Conservation (phyloP, 2,329 filamentous ascomycete species). For the Colletotrichum horii region DNA sequence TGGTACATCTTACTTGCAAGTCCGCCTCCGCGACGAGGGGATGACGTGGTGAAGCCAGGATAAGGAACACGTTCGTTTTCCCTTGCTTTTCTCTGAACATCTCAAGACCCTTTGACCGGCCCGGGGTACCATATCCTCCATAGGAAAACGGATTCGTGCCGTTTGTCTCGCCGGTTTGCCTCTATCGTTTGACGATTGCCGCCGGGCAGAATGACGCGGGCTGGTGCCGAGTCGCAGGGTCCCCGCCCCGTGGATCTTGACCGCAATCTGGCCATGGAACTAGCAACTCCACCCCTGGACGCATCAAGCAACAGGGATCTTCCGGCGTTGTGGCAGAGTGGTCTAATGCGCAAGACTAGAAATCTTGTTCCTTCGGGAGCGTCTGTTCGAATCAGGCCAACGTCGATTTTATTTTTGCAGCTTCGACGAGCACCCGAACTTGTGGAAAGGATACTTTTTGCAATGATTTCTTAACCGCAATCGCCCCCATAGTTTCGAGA, state of each 20-base stretch:
- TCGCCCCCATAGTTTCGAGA: rapidly evolving
- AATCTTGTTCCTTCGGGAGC: constrained; percentile 17
- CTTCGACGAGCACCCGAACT: not conserved
- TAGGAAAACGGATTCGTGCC: not conserved
- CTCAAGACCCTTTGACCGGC: not conserved
- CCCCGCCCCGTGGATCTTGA: not conserved
- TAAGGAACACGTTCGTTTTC: not conserved
- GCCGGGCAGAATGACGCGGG: not conserved
- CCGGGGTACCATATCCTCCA: rapidly evolving
- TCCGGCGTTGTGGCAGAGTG: constrained; percentile 15
- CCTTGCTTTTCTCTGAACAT: not conserved
- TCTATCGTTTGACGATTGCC: not conserved
- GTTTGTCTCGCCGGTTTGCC: rapidly evolving
- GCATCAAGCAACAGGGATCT: not conserved
- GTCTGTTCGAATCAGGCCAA: constrained; percentile 16
- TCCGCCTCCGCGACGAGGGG: not conserved
- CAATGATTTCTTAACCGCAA: rapidly evolving
- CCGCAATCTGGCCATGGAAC: rapidly evolving
- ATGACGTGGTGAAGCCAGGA: not conserved
- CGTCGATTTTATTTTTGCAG: not conserved
- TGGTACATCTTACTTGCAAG: not conserved
- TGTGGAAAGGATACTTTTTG: not conserved
- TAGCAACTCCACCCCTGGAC: not conserved
- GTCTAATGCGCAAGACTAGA: constrained; percentile 19
- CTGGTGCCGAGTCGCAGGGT: not conserved